Evolutionary conservation across 306 rosid genomes (phyloP), one percentile per base, ranked within the genome.

Genomic region (Mimosa bimucronata): DNA sequence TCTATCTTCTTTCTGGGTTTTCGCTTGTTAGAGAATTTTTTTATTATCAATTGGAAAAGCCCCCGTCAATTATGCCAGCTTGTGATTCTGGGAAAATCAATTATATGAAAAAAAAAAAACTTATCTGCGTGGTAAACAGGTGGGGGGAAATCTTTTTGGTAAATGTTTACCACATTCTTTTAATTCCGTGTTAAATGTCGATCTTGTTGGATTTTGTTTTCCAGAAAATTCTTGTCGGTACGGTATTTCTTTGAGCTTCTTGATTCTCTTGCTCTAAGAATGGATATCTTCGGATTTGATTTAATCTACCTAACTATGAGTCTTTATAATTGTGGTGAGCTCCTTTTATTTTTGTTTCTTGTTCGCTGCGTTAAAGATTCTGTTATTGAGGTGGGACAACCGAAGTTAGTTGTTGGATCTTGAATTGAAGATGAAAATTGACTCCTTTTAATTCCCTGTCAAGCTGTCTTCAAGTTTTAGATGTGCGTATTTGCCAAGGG

Each of bases 351-450:
- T 15, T 16, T 65, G 18, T 71, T 18, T 82, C 57, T 48, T 34
- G 31, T 26, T 67, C 73, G 42, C 74, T 23, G 66, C 50, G 55
- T 74, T 64, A 46, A 61, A 80, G 40, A n/a, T 53, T 62, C 75
- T 3, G 61, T 69, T 28, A 26, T 13, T 55, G 16, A 44, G 34
- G 16, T 50, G 57, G 53, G 62, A 7, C n/a, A 14, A 1, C 55
- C 30, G 41, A 71, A 44, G 52, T 50, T 80, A 26, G 28, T 40
- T 18, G 68, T 70, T 53, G 45, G 57, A 75, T 37, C 75, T 55
- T 81, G 45, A 64, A 65, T 80, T 77, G 37, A 74, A 57, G 64
- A 62, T 78, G 72, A 12, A 62, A 76, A 74, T 77, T 26, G 83
- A 34, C 66, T 82, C n/a, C 18, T 68, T 26, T 75, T 73, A 69